These are phyloP conservation scores for Pogostemon cablin DNA, from an alignment of 257 asterid species.

Conservation along the genomic window DNA sequence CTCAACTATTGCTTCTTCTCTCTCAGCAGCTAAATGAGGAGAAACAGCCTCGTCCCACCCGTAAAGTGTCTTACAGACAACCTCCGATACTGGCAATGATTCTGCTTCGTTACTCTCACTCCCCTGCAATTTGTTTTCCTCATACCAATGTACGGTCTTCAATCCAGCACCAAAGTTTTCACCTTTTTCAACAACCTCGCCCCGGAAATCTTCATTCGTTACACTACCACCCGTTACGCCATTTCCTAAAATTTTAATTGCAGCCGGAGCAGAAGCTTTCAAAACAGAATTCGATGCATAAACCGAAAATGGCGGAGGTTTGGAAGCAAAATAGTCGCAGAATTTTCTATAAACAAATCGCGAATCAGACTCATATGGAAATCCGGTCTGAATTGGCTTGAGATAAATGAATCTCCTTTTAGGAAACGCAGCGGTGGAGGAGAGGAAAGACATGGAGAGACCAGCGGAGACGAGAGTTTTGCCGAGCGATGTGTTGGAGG, in stretches of 20 bases:
- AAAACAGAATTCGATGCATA: slow-evolving; percentile 71
- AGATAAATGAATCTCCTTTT: slow-evolving; percentile 69
- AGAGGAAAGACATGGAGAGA: slow-evolving; percentile 81
- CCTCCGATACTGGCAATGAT: slow-evolving; percentile 48
- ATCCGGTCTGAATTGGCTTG: slow-evolving; percentile 94
- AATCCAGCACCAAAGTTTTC: slow-evolving; percentile 40
- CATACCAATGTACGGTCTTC: slow-evolving; percentile 59
- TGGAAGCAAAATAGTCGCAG: slow-evolving; percentile 50
- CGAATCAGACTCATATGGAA: slow-evolving; percentile 88
- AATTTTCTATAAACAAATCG: slow-evolving; percentile 70
- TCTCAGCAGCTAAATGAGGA: slow-evolving; percentile 90
- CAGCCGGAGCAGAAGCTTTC: slow-evolving; percentile 62
- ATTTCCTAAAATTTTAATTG: slow-evolving; percentile 39
- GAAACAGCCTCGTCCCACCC: slow-evolving; percentile 88
- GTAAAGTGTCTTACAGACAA: slow-evolving; percentile 76
- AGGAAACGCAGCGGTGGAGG: slow-evolving; percentile 39
- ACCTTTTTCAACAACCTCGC: slow-evolving; percentile 26
- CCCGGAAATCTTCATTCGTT: slow-evolving; percentile 27
- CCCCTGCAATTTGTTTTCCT: slow-evolving; percentile 67
- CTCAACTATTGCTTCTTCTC: slow-evolving; percentile 64
- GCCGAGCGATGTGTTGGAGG: slow-evolving; percentile 90
- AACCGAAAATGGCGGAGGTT: slow-evolving; percentile 53
- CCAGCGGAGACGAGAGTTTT: slow-evolving; percentile 98
- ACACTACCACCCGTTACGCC: slow-evolving; percentile 22
- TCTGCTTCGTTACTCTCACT: slow-evolving; percentile 47